phyloP scores from a whole-genome alignment of 306 rosid species.

The Comarum palustre region DNA sequence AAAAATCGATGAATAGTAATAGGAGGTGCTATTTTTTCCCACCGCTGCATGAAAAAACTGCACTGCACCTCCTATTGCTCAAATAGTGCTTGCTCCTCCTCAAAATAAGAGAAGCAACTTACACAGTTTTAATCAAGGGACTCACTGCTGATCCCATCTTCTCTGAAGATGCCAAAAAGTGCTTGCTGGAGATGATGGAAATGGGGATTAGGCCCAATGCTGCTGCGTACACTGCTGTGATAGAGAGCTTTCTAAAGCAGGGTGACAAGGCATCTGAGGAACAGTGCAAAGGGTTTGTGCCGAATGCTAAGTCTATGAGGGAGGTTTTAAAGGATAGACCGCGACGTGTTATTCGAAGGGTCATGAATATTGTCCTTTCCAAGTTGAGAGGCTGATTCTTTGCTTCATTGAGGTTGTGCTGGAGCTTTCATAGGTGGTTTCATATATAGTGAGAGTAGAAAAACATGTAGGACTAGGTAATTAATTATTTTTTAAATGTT shows the following conservation, averaged over 20 bases:
- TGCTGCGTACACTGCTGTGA: conserved; percentile 41
- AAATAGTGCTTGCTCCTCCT: too few relatives aligned
- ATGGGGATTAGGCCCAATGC: conserved; percentile 76
- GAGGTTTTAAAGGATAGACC: conserved; percentile 36
- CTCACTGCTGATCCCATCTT: conserved; percentile 39
- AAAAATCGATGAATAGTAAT: too few relatives aligned
- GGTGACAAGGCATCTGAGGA: conserved; percentile 23
- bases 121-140: conserved; percentile 15
- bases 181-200: conserved; percentile 54
- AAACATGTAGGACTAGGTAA: too few relatives aligned
- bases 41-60: too few relatives aligned
- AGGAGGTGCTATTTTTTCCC: too few relatives aligned
- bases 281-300: conserved; percentile 53
- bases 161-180: conserved; percentile 45
- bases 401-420: conserved; percentile 16
- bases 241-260: conserved; percentile 45
- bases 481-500: too few relatives aligned
- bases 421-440: too few relatives aligned
- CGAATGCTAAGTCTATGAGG: conserved; percentile 53
- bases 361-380: not conserved
- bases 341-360: not conserved
- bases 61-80: too few relatives aligned
- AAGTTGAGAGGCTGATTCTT: not conserved
- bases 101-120: too few relatives aligned
- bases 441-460: too few relatives aligned